These are phyloP conservation scores for Jaenimonas drosophilae DNA, from an alignment of 208 protist genomes.

Conservation along the genomic window DNA sequence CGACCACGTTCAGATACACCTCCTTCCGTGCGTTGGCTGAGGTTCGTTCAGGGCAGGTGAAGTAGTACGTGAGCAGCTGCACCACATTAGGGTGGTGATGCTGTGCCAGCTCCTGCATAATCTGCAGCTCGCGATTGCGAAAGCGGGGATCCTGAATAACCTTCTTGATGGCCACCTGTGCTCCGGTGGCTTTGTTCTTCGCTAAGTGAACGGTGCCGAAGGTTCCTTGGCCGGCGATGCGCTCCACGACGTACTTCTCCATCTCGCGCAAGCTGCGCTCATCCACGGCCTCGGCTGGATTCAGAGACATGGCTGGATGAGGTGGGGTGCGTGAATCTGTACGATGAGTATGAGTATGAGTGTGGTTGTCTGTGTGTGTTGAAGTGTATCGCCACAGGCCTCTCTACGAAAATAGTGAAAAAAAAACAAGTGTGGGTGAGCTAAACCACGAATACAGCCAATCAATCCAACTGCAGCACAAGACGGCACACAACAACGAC, in stretches of 20 bases:
- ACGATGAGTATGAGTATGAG: no score
- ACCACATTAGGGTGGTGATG: slow-evolving; percentile 93
- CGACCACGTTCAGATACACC: slow-evolving; percentile 99
- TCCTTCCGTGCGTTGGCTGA: slow-evolving; percentile 79
- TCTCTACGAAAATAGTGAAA: no score
- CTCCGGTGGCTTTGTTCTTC: slow-evolving; percentile 50
- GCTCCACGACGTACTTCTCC: slow-evolving; percentile 84
- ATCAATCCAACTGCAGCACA: no score
- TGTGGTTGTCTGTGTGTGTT: no score
- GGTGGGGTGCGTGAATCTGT: no score
- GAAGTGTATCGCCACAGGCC: no score
- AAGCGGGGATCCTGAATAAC: slow-evolving; percentile 97
- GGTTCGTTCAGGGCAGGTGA: slow-evolving; percentile 85
- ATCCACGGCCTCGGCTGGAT: slow-evolving; percentile 51
- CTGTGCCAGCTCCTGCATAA: slow-evolving; percentile 84
- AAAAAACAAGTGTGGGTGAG: no score
- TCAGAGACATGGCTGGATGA: slow-evolving; percentile 30
- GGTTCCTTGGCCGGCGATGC: slow-evolving; percentile 94
- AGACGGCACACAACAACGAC: no score
- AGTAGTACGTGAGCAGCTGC: slow-evolving; percentile 95
- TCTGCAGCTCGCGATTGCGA: slow-evolving; percentile 95
- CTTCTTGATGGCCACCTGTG: slow-evolving; percentile 78
- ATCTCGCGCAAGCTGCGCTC: slow-evolving; percentile 65
- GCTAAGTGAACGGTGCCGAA: slow-evolving; percentile 96
- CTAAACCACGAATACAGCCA: no score